Evolutionary conservation across 768 basidiomycete species (phyloP), one percentile per base, ranked within the genome.

Genomic region (Daedaleopsis sinensis): DNA sequence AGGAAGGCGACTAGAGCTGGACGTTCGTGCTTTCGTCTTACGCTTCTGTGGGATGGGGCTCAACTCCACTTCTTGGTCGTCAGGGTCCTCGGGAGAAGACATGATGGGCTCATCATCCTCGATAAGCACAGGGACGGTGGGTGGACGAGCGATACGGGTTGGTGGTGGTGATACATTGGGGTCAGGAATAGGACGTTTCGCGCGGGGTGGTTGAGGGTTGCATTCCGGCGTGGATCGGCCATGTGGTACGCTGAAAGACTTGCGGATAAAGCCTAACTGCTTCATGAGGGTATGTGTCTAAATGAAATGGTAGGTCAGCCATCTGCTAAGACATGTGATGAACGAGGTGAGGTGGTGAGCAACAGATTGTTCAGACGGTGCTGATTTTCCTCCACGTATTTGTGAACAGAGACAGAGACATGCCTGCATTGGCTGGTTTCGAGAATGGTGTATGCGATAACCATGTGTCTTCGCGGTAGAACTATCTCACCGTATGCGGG

Each of bases 181-280:
- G 66, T 79, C 77, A 42, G 73, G 68, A 21, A 74, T 68, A 27
- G 82, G 83, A 58, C 82, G 82, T 61, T 80, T 82, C 47, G 73
- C 82, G 57, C 79, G 82, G 0, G 82, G 81, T 54, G 82, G 82
- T 12, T 73, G 71, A 8, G 79, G 77, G 15, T 83, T 78, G 24
- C 77, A 67, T 32, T 72, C 64, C 58, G 70, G 68, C n/a, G 64
- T 53, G 18, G 66, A 55, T 23, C 62, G 58, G 8, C 66, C 42
- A 55, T 71, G 60, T 57, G 75, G 57, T 46, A 86, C 79, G 68
- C 80, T 80, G 65, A 87, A 77, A 8, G 87, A 82, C 65, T 88
- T 82, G 55, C 90, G 88, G 47, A 93, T 80, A 54, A 82, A 79
- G 27, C 75, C 78, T 42, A 93, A 77, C 48, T 88, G 89, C 71